Base-by-base conservation (phyloP, 1,284 basidiomycete species). In the Dichomitus squalens region DNA sequence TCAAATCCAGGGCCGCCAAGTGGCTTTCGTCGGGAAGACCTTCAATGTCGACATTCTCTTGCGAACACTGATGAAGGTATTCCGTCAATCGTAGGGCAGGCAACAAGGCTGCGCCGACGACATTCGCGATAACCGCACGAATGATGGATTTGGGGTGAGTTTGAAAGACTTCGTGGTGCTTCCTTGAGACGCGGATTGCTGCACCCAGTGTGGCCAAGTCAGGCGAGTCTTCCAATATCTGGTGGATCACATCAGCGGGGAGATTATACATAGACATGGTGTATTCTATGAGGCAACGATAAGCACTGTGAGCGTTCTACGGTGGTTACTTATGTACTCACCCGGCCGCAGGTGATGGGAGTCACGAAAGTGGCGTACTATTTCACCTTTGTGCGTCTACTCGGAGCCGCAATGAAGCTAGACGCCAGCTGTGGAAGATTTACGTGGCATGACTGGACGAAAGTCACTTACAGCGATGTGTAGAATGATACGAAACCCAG, bases 121-220 rank as follows among this genome's bases (percentile, higher is more conserved):
- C 59, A 55, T 78, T 78, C 18, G 63, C 60, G 3, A 73, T 65
- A 14, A 79, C 72, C 4, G 71, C 60, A 23, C 64, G 60, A 2
- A 72, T 43, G 34, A 75, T 70, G 2, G 73, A 73, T 21, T 64
- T 68, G 1, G 75, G 71, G 33, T 68, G 73, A 2, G 57, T 44
- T 29, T 68, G 49, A 57, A 74, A 79, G 59, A 74, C 69, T 31
- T 61, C 52, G 50, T 77, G 67, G 35, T 74, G 54, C 7, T 55
- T 50, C 54, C 73, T 76, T 25, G 70, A 73, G 12, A 68, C 59
- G 3, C 69, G 64, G 49, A 75, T 67, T 23, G 60, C 49, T 40
- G 53, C 58, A 39, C 48, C 43, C 31, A 64, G 47, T 3, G 53
- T 58, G n/a, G 34, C 6, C 14, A 55, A 56, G 34, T 64, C 58